These are phyloP conservation scores for Alternaria triticimaculans DNA, from an alignment of 2,329 filamentous ascomycete species.

Conservation along the genomic window DNA sequence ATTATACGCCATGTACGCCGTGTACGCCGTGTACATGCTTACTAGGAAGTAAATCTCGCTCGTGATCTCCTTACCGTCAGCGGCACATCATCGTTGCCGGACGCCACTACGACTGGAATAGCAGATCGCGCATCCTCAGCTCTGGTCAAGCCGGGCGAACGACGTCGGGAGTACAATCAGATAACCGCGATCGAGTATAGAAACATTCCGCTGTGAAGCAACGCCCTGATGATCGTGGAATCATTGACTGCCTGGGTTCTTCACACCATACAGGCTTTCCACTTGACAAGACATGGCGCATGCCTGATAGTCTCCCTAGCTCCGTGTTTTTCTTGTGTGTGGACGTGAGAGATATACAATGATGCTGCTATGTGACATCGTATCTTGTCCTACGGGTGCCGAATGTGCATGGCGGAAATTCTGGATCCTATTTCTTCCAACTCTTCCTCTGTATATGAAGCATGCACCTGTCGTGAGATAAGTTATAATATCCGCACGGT, in stretches of 20 bases:
- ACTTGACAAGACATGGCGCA: not conserved
- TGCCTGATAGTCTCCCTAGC: not conserved
- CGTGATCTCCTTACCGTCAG: not conserved
- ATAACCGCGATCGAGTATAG: conserved; percentile 7
- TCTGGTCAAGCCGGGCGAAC: not conserved
- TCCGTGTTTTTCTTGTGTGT: not conserved
- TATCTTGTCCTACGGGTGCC: conserved; percentile 27
- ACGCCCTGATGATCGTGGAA: not conserved
- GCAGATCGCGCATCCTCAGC: not conserved
- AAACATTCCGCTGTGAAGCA: not conserved
- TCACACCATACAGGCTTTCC: not conserved
- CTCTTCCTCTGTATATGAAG: conserved; percentile 11
- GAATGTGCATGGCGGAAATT: conserved; percentile 24
- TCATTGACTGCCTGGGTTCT: not conserved
- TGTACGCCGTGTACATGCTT: not conserved
- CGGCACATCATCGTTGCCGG: not conserved
- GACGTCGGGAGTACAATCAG: not conserved
- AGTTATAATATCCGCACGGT: conserved; percentile 32
- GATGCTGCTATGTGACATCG: conserved; percentile 24
- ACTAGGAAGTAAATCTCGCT: not conserved
- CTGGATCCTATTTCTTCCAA: conserved; percentile 2
- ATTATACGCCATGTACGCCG: not conserved
- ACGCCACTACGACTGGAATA: conserved; percentile 6
- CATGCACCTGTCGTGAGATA: conserved; percentile 33
- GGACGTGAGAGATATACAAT: conserved; percentile 28